These are phyloP conservation scores for Aechmea fasciata DNA, from an alignment of 176 grass and related monocot genomes.

Conservation along the genomic window DNA sequence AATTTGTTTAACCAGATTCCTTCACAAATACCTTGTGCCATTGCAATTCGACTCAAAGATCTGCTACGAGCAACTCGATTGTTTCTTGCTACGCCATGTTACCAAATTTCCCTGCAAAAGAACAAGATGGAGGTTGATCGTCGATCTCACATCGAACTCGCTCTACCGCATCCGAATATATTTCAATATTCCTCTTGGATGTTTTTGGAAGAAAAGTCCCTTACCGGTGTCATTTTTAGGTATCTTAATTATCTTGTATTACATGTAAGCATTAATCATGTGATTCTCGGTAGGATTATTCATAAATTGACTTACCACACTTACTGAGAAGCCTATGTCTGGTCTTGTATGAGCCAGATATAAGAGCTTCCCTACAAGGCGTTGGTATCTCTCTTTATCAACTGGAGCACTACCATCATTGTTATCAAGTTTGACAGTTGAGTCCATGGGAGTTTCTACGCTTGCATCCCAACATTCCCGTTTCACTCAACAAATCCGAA, in stretches of 20 bases:
- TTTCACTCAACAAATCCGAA: slow-evolving; percentile 1
- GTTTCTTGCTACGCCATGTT: not conserved
- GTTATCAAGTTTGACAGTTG: not conserved
- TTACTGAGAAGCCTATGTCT: not conserved
- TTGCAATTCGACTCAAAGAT: slow-evolving; percentile 4
- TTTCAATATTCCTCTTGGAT: not conserved
- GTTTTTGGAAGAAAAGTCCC: not conserved
- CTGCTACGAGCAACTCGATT: not conserved
- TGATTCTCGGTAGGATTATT: slow-evolving; percentile 4
- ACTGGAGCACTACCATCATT: not conserved
- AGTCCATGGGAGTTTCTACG: not conserved
- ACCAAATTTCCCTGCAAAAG: no score
- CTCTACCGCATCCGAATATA: not conserved
- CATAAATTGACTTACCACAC: not conserved
- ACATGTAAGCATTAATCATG: no score
- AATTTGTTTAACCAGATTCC: slow-evolving; percentile 4
- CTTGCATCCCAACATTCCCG: not conserved
- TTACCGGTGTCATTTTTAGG: not conserved
- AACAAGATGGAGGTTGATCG: not conserved
- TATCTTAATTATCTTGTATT: not conserved
- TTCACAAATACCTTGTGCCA: slow-evolving; percentile 11
- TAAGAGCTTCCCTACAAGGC: not conserved
- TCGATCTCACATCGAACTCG: not conserved
- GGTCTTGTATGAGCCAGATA: slow-evolving; percentile 12
- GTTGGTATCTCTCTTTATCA: not conserved